phyloP scores from a whole-genome alignment of 2,329 filamentous ascomycete species.

The Orbilia oligospora region DNA sequence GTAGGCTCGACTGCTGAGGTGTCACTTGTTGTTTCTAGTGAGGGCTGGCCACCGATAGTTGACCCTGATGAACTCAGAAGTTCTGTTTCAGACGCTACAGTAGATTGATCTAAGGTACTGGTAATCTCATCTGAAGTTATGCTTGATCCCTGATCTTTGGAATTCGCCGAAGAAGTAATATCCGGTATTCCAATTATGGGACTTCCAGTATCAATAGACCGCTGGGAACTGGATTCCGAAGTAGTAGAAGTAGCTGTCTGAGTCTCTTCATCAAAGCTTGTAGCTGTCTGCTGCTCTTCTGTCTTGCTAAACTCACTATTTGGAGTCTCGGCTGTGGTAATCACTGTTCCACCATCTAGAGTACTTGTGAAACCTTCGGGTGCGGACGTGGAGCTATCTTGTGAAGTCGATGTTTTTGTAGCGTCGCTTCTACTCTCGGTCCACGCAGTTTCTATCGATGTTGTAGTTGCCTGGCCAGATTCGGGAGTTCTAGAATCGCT shows the following conservation, averaged over 20 bases:
- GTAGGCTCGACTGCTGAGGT: neutral
- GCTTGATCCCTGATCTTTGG: too few relatives aligned
- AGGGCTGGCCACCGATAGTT: neutral
- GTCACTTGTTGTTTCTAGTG: neutral
- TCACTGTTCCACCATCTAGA: neutral
- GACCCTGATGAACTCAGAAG: neutral
- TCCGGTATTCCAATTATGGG: slow-evolving; percentile 10
- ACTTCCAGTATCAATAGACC: slow-evolving; percentile 15
- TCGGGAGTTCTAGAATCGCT: neutral
- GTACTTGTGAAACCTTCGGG: neutral
- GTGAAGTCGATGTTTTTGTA: neutral
- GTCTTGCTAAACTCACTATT: neutral
- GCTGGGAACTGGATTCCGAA: neutral
- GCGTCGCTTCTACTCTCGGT: neutral
- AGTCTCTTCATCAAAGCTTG: neutral
- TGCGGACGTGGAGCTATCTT: neutral
- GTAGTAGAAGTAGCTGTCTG: neutral
- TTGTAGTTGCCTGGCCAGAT: neutral
- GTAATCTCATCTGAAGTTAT: neutral
- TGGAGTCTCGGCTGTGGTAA: neutral
- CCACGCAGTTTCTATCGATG: neutral
- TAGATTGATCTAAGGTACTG: too few relatives aligned
- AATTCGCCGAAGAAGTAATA: neutral
- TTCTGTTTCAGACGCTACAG: neutral
- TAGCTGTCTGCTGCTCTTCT: neutral